Percentiles rank a stretch among this genome's conserved stretches.
These are phyloP conservation scores for Suhomyces bolitotheri DNA, from an alignment of 1,139 yeast species.

Conservation along the genomic window DNA sequence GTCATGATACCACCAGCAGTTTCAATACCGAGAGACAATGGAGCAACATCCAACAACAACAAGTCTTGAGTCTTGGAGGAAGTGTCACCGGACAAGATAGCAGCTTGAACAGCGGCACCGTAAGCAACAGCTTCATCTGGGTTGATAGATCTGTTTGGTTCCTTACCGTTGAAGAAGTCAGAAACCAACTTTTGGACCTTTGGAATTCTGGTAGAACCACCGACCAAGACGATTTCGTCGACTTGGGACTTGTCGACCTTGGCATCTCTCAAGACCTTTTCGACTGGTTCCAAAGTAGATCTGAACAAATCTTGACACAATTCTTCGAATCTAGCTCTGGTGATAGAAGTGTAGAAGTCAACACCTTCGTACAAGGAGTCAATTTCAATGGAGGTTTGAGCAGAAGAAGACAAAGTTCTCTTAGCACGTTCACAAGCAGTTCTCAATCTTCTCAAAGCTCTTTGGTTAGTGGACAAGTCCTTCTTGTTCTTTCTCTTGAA, in stretches of 20 bases:
- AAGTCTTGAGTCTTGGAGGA: constrained; percentile 81
- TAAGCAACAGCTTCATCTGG: constrained; percentile 47
- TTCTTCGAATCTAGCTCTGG: constrained; percentile 45
- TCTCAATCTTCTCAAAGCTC: constrained; percentile 44
- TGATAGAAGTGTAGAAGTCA: constrained; percentile 42
- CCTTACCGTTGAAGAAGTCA: constrained; percentile 44
- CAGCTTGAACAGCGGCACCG: constrained; percentile 71
- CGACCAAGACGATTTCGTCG: constrained; percentile 41
- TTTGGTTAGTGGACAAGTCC: constrained; percentile 39
- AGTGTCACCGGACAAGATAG: constrained; percentile 88
- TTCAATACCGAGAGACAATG: constrained; percentile 94
- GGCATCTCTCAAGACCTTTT: constrained; percentile 42
- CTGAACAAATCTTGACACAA: constrained; percentile 42
- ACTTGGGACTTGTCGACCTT: constrained; percentile 40
- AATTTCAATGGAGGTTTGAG: constrained; percentile 40
- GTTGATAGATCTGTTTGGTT: constrained; percentile 43
- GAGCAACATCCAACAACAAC: constrained; percentile 86
- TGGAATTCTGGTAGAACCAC: constrained; percentile 47
- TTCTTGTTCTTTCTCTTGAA: constrained; percentile 44
- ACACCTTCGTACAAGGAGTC: constrained; percentile 42
- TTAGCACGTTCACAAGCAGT: constrained; percentile 44
- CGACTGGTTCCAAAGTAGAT: constrained; percentile 43
- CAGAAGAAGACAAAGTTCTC: constrained; percentile 42
- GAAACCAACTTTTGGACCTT: constrained; percentile 42
- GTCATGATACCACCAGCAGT: constrained; percentile 99